Percentiles rank a stretch among this genome's conserved stretches.
These are phyloP conservation scores for Eutypella sp. DNA, from an alignment of 2,329 filamentous ascomycete genomes.

Conservation along the genomic window DNA sequence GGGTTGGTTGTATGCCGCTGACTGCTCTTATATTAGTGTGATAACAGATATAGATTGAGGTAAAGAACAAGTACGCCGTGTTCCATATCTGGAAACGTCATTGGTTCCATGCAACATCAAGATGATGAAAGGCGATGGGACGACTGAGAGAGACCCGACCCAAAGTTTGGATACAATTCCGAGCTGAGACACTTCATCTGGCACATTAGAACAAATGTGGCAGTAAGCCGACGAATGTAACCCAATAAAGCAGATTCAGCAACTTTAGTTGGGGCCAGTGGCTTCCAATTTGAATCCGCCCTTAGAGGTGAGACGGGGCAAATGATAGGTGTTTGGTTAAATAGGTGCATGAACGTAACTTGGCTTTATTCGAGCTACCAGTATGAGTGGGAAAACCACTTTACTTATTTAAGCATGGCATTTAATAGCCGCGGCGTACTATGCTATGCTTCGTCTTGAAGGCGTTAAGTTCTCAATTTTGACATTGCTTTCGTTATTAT, in stretches of 20 bases:
- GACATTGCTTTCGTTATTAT: too few species aligned
- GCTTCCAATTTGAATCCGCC: too few species aligned
- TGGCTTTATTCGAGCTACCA: too few species aligned
- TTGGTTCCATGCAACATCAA: background rate
- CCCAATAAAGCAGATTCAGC: background rate
- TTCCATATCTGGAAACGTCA: background rate
- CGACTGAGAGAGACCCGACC: background rate
- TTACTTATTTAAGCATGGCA: too few species aligned
- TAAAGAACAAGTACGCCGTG: background rate
- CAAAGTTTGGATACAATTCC: background rate
- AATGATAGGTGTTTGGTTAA: too few species aligned
- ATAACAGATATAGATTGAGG: background rate
- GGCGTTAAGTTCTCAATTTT: too few species aligned
- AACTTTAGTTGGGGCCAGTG: too few species aligned
- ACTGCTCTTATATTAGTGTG: background rate
- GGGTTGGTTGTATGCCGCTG: background rate
- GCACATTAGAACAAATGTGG: background rate
- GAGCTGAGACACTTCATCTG: background rate
- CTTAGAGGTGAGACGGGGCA: too few species aligned
- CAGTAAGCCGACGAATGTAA: background rate
- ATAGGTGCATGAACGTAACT: too few species aligned
- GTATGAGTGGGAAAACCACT: too few species aligned
- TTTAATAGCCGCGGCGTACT: too few species aligned
- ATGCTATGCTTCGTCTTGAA: too few species aligned
- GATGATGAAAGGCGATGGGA: background rate